phyloP scores from a whole-genome alignment of 2,329 filamentous ascomycete species.

The Sphaerulina musiva region DNA sequence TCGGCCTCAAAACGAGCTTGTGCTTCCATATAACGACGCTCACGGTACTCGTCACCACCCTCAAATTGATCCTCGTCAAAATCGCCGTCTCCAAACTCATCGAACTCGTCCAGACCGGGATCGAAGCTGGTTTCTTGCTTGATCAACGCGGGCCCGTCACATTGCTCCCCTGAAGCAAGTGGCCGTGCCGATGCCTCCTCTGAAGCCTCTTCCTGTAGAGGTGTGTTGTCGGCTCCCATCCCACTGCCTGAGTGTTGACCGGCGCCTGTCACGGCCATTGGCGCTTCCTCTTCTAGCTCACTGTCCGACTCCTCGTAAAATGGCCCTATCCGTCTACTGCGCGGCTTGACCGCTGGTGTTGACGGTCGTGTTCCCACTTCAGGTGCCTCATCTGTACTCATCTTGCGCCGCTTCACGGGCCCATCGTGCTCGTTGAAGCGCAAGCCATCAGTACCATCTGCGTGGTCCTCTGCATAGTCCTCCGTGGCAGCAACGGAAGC shows the following conservation, averaged over 20 bases:
- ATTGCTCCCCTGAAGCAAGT: not conserved
- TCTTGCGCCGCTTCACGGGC: slow-evolving; percentile 40
- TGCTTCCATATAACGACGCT: slow-evolving; percentile 64
- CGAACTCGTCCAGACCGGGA: slow-evolving; percentile 44
- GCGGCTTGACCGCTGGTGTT: not conserved
- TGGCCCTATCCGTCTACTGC: slow-evolving; percentile 43
- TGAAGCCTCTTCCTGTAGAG: slow-evolving; percentile 3
- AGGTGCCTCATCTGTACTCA: slow-evolving; percentile 9
- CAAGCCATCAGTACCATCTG: slow-evolving; percentile 21
- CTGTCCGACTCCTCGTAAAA: slow-evolving; percentile 67
- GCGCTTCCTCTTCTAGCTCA: slow-evolving; percentile 40
- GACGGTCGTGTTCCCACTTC: slow-evolving; percentile 23
- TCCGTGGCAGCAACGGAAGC: not conserved
- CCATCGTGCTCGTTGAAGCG: slow-evolving; percentile 42
- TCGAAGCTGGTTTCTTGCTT: slow-evolving; percentile 48
- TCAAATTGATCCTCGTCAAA: slow-evolving; percentile 56
- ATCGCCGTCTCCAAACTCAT: slow-evolving; percentile 48
- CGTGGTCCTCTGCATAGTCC: not conserved
- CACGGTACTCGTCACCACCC: slow-evolving; percentile 47
- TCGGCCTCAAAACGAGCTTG: slow-evolving; percentile 53
- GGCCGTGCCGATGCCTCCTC: not conserved
- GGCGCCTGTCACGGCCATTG: slow-evolving; percentile 21
- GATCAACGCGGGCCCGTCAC: slow-evolving; percentile 28
- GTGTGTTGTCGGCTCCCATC: slow-evolving; percentile 12
- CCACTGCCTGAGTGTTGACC: slow-evolving; percentile 8